Evolutionary conservation across 2,329 filamentous ascomycete genomes (phyloP).

Genomic region (Ceratocystis cubensis): DNA sequence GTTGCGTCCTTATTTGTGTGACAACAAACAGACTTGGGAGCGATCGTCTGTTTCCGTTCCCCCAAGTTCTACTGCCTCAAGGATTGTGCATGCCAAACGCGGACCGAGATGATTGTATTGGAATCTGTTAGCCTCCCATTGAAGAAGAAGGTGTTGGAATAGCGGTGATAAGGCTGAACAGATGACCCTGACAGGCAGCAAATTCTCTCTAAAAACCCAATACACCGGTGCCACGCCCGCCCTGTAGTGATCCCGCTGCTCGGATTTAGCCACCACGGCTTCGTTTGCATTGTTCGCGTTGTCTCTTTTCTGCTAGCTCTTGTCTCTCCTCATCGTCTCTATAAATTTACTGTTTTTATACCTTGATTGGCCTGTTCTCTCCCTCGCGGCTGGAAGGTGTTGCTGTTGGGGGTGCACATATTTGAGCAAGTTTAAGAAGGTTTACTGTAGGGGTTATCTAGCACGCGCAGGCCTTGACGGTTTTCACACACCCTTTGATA

Average conservation of each 20-base stretch:
- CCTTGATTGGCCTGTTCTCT: neutral
- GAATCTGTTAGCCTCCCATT: no score
- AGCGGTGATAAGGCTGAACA: neutral
- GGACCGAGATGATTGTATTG: neutral
- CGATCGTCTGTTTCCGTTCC: neutral
- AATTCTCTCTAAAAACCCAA: neutral
- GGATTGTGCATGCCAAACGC: neutral
- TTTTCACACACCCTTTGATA: neutral
- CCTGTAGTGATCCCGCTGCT: slow-evolving; percentile 6
- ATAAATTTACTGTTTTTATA: neutral
- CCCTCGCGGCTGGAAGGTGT: neutral
- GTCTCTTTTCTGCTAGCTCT: neutral
- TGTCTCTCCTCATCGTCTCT: neutral
- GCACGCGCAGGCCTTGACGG: neutral
- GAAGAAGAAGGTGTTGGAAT: neutral
- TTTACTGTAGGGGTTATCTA: neutral
- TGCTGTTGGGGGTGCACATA: slow-evolving; percentile 2
- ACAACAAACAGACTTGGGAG: neutral
- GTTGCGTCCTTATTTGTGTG: neutral
- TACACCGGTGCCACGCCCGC: neutral
- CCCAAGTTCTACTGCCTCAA: slow-evolving; percentile 3
- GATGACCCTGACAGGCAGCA: neutral
- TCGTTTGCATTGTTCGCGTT: neutral
- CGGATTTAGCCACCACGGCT: neutral
- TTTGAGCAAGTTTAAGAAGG: slow-evolving; percentile 20